phyloP scores from a whole-genome alignment of 202 grass and related monocot species.

The Eragrostis tef region DNA sequence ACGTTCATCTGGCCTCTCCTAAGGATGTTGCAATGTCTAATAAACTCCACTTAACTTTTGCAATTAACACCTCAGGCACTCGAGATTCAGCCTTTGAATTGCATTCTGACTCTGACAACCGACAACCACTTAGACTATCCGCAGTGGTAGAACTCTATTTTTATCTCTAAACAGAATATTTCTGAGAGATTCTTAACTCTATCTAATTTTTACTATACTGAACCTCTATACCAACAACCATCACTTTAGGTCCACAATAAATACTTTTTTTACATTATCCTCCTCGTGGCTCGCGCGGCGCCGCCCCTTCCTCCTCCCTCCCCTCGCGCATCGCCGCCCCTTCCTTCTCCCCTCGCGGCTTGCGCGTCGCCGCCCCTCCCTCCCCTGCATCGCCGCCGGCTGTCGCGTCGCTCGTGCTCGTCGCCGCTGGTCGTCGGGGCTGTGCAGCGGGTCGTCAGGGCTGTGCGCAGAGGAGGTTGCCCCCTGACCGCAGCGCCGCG shows the following conservation, averaged over 20 bases:
- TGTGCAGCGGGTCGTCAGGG: conserved; percentile 68
- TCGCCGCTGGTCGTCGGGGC: conserved; percentile 86
- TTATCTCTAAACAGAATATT: too few species aligned
- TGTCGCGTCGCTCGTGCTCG: conserved; percentile 68
- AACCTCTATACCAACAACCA: too few species aligned
- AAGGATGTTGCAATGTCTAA: not conserved
- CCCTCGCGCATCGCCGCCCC: too few species aligned
- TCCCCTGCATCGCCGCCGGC: too few species aligned
- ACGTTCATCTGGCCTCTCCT: too few species aligned
- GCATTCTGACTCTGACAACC: not conserved
- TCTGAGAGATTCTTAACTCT: too few species aligned
- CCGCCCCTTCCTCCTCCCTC: conserved; percentile 47
- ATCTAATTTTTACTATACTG: too few species aligned
- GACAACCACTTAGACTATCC: too few species aligned
- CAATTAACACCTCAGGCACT: not conserved
- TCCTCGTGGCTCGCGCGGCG: conserved; percentile 39
- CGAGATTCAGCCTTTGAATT: not conserved
- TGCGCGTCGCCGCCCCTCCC: too few species aligned
- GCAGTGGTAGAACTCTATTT: too few species aligned
- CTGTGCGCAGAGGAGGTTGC: conserved; percentile 82
- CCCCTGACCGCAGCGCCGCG: conserved; percentile 57
- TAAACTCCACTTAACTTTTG: not conserved
- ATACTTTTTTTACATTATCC: not conserved
- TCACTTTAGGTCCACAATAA: too few species aligned
- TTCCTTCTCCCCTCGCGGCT: too few species aligned